Evolutionary conservation across 2,329 filamentous ascomycete species (phyloP), one percentile per base, ranked within the genome.

Genomic region (Septoria linicola): DNA sequence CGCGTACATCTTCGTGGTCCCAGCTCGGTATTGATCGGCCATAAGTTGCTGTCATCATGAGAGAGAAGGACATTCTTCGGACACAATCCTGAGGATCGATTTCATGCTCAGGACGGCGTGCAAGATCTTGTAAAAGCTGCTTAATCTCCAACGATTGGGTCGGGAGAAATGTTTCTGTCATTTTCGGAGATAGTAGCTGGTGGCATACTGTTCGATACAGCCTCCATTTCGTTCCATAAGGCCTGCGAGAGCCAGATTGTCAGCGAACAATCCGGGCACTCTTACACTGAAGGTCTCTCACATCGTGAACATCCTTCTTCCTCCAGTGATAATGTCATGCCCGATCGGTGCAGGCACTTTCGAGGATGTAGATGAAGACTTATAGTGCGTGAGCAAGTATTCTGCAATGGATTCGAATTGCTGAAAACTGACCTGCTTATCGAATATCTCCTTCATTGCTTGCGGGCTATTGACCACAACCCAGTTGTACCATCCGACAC

Each of bases 1-100:
- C 31, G 40, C 31, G 40, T 14, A 42, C 40, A n/a, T 42, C 40
- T 14, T 21, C 23, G 31, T 42, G 40, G 27, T 42, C 40, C 8
- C 30, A 30, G 6, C 13, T 42, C 5, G 30, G 30, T n/a, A 42
- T 23, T 17, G 23, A 23, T 13, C 23, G 30, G 0, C 41, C 41
- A n/a, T 20, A 44, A 10, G 41, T 44, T 5, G 19, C 21, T 21
- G 41, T 44, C 27, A 44, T 14, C 3, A 44, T 19, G 16, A 44
- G 20, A 19, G 14, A 20, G 2, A 25, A 35, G 3, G 41, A n/a
- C 10, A 34, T 20, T 8, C 41, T 27, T 21, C 41, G 30, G 11
- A 36, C 21, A 13, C 35, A 30, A 27, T 34, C 35, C 27, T 35
- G 35, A 30, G 35, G 35, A 3, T n/a, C 13, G 14, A 16, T 14